These are phyloP conservation scores for Beauveria bassiana DNA, from an alignment of 2,329 filamentous ascomycete genomes.

Conservation along the genomic window DNA sequence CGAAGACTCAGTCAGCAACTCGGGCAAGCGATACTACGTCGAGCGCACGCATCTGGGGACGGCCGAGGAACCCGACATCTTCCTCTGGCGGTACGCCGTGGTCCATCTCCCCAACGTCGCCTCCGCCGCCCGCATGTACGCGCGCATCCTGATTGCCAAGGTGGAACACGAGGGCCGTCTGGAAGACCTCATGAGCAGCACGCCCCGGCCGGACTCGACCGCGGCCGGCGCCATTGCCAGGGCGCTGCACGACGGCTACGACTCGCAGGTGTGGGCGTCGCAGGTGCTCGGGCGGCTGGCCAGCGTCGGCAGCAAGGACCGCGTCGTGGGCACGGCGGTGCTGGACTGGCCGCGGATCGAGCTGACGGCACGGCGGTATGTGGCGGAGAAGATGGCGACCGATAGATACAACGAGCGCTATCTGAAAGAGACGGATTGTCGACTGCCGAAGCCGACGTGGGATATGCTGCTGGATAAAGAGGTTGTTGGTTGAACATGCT, in stretches of 20 bases:
- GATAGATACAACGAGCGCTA: slow-evolving; percentile 5
- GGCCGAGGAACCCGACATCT: neutral
- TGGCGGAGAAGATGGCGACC: slow-evolving; percentile 5
- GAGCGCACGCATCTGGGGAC: neutral
- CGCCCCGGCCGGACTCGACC: neutral
- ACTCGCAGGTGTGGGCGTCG: slow-evolving; percentile 7
- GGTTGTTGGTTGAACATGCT: neutral
- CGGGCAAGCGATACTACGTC: slow-evolving; percentile 1
- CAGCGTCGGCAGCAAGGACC: neutral
- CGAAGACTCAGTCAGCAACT: slow-evolving; percentile 7
- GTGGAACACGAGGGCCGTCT: slow-evolving; percentile 5
- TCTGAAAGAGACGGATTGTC: neutral
- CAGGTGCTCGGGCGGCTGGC: slow-evolving; percentile 2
- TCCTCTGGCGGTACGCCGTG: neutral
- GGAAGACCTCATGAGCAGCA: neutral
- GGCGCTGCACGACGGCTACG: neutral
- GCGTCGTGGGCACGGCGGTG: slow-evolving; percentile 5
- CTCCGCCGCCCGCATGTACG: neutral
- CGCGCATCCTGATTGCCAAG: slow-evolving; percentile 10
- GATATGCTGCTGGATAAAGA: slow-evolving; percentile 8
- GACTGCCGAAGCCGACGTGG: slow-evolving; percentile 8
- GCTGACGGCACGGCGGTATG: neutral
- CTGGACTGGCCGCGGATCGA: slow-evolving; percentile 7
- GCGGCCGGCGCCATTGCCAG: neutral
- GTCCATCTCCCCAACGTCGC: neutral